Evolutionary conservation across 352 stramenopile genomes (phyloP), one percentile per base, ranked within the genome.

Genomic region (Phytophthora cryptogea): DNA sequence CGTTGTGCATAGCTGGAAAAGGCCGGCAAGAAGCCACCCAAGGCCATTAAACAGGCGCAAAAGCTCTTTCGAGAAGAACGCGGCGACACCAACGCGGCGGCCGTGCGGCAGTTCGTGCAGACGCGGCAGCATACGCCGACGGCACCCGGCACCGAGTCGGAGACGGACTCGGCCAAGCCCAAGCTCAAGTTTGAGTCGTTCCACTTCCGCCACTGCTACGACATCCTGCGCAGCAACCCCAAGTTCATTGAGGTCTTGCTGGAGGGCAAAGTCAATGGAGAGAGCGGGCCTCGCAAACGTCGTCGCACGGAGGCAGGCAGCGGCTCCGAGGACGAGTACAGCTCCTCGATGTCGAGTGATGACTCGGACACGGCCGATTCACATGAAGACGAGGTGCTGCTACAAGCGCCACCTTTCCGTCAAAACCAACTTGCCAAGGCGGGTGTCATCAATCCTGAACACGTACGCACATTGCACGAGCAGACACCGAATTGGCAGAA

Each of bases 131-230:
- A 54, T 3, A 43, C 65, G 14, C 42, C 43, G 8, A 36, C 49
- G 11, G 36, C 36, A 8, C 33, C 39, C 3, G 61, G 16, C 8
- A 35, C 42, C 31, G 60, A 63, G 23, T 53, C 53, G 53, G 59
- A 62, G 50, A 60, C 49, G 35, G 60, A 70, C 37, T 35, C 54
- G 10, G 13, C 40, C 2, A 54, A 42, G 4, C 65, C 65, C 0
- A 64, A 68, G 41, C 54, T 73, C 33, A 70, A 67, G 39, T 73
- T 73, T 28, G 60, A 73, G 60, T 60, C 60, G 14, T 73, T 73
- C 55, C 65, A 73, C 45, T 73, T 70, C 36, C 60, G 50, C 40
- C 65, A 73, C 36, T 73, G 65, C 54, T 73, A 73, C 46, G 65
- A 73, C 37, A 63, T 70, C 11, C 30, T 73, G 28, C 37, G 60